Evolutionary conservation across 768 basidiomycete genomes (phyloP), one percentile per base, ranked within the genome.

Genomic region (Suillus brevipes): DNA sequence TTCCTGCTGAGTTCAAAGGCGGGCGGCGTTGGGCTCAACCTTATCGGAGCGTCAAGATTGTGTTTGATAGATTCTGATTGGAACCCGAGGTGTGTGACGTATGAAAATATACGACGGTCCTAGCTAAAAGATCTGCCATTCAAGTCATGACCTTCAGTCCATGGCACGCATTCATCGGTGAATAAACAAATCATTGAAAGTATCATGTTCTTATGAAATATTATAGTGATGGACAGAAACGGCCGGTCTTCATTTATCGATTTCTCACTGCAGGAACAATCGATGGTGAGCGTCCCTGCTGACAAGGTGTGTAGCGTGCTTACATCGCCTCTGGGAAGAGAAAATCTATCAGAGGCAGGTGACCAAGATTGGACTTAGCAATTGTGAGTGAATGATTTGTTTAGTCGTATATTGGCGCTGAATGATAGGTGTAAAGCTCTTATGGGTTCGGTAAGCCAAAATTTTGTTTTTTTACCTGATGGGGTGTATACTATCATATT

Each of bases 81-180:
- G 95, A 97, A 96, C 78, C 95, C 95, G 42, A 93, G 92, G 89
- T 88, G 59, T 60, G 73, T 65, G 20, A 5, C 20, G 36, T n/a
- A 53, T 37, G 14, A 13, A 20, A 38, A 28, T 8, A 59, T 59
- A n/a, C 25, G 10, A 42, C 28, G 25, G 28, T 40, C 5, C 58
- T 59, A 20, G 34, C 34, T 20, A 59, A 31, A 18, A 10, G 18
- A n/a, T 38, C 23, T n/a, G 43, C 63, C 36, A 28, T 23, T 56
- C 40, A 25, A 94, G 91, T 70, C 92, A 92, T 70, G 97, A 99
- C 78, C 76, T 95, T 20, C 97, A 99, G 77, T 90, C 97, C 2
- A 99, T 99, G 97, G 97, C 95, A 60, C 87, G 97, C 58, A 97
- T 96, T 73, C 94, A 97, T 77, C 85, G 94, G 94, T 94, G 66